These are phyloP conservation scores for Talaromyces sp. DNA, from an alignment of 2,329 filamentous ascomycete species.

Conservation along the genomic window DNA sequence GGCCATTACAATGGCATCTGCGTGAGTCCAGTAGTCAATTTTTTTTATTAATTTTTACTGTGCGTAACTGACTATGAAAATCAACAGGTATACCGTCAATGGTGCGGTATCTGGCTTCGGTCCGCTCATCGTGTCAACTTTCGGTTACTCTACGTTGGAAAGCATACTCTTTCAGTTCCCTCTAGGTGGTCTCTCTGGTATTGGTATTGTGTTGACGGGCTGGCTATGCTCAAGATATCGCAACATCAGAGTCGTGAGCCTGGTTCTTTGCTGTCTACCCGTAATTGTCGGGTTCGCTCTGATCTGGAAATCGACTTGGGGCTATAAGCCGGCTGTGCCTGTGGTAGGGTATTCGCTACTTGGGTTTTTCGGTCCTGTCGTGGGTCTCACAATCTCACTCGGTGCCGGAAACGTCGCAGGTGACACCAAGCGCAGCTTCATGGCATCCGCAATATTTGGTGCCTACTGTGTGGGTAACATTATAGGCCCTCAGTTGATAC, in stretches of 20 bases:
- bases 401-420: conserved; percentile 69
- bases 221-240: conserved; percentile 60
- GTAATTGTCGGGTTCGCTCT: conserved; percentile 71
- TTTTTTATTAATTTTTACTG: not conserved
- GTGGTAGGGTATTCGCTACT: conserved; percentile 70
- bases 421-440: conserved; percentile 74
- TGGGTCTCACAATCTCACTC: conserved; percentile 57
- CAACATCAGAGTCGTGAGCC: conserved; percentile 64
- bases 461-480: conserved; percentile 60
- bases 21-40: conserved; percentile 34
- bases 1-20: conserved; percentile 66
- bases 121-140: conserved; percentile 68
- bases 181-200: conserved; percentile 64
- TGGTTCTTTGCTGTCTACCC: conserved; percentile 66
- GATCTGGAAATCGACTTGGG: conserved; percentile 68
- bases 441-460: conserved; percentile 70
- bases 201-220: conserved; percentile 65
- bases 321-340: conserved; percentile 62
- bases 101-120: conserved; percentile 69
- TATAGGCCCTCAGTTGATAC: conserved; percentile 68
- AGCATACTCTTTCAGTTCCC: conserved; percentile 73
- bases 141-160: conserved; percentile 63
- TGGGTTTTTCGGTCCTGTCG: conserved; percentile 69
- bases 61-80: not conserved
- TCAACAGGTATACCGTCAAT: conserved; percentile 61